A percentile compares a stretch with the other conserved stretches of the same genome.
phyloP scores from a whole-genome alignment of 495 filamentous ascomycete genomes.

The Penicillium roqueforti region DNA sequence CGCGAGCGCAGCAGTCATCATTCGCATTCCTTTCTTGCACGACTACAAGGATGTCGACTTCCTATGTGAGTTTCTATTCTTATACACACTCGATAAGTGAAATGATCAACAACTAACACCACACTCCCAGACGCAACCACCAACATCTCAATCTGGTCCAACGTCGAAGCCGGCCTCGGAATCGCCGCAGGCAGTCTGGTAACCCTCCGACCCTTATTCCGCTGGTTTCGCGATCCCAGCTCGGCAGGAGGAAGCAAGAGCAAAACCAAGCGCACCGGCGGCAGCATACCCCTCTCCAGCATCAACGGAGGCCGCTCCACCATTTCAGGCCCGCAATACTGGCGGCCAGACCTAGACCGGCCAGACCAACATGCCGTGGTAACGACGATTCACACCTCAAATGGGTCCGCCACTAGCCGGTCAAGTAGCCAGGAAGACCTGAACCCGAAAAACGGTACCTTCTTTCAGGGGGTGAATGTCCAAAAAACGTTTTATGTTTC shows the following conservation, averaged over 20 bases:
- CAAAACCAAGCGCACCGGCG: slow-evolving; percentile 25
- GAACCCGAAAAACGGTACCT: slow-evolving; percentile 27
- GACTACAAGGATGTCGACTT: slow-evolving; percentile 28
- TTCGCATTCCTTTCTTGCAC: slow-evolving; percentile 36
- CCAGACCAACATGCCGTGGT: slow-evolving; percentile 26
- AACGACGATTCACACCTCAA: slow-evolving; percentile 33
- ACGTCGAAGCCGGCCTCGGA: slow-evolving; percentile 43
- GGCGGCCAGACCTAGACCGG: slow-evolving; percentile 32
- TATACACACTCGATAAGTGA: neutral
- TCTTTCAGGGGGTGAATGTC: slow-evolving; percentile 35
- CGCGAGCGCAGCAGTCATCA: slow-evolving; percentile 37
- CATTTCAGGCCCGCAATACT: slow-evolving; percentile 25
- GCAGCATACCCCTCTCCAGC: slow-evolving; percentile 35
- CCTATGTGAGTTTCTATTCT: slow-evolving; percentile 26
- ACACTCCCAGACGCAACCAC: slow-evolving; percentile 33
- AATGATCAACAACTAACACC: slow-evolving; percentile 12
- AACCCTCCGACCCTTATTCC: slow-evolving; percentile 46
- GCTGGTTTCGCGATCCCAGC: slow-evolving; percentile 38
- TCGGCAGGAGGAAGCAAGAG: slow-evolving; percentile 20
- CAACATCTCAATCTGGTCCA: slow-evolving; percentile 46
- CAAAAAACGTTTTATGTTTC: slow-evolving; percentile 41
- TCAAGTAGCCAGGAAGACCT: slow-evolving; percentile 39
- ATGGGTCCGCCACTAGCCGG: slow-evolving; percentile 20
- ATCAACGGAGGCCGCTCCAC: slow-evolving; percentile 23
- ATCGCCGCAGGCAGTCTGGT: slow-evolving; percentile 46